Conservation (phyloP, 164 flowering plant genomes). For the Tinospora cordifolia region DNA sequence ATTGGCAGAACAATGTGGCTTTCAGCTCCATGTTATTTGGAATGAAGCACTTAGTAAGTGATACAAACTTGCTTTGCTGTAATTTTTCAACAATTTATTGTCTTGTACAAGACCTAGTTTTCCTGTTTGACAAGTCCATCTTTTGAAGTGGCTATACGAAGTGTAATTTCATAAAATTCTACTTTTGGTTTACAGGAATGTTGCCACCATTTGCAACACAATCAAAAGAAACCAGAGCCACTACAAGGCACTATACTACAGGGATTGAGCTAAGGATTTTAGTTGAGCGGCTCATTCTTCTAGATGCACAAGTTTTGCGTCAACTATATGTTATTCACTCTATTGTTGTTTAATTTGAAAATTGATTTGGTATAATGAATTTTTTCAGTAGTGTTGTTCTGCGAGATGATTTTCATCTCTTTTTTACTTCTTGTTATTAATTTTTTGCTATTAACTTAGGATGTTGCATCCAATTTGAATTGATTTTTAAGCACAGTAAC, state of each 20-base stretch:
- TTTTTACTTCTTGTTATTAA: not conserved
- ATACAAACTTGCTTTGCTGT: too few species aligned
- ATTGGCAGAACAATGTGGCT: too few species aligned
- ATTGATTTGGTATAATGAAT: not conserved
- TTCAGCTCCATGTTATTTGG: too few species aligned
- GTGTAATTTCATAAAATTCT: slow-evolving; percentile 3
- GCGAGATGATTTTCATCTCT: not conserved
- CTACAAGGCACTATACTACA: slow-evolving; percentile 68
- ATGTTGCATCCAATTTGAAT: too few species aligned
- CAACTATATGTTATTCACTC: not conserved
- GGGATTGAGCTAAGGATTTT: slow-evolving; percentile 88
- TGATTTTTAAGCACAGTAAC: too few species aligned
- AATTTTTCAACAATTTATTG: too few species aligned
- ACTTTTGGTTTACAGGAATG: slow-evolving; percentile 47
- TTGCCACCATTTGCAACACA: slow-evolving; percentile 76
- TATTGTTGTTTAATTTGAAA: not conserved
- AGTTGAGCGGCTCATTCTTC: slow-evolving; percentile 76
- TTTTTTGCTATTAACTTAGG: too few species aligned
- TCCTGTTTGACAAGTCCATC: not conserved
- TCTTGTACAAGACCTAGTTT: too few species aligned
- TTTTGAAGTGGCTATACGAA: not conserved
- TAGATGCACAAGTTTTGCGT: slow-evolving; percentile 71
- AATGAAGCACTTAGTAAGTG: too few species aligned
- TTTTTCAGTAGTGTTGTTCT: not conserved
- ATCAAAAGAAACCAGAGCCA: slow-evolving; percentile 63